Conservation (phyloP, 2,329 filamentous ascomycete species). For the Penicillium brevicompactum region DNA sequence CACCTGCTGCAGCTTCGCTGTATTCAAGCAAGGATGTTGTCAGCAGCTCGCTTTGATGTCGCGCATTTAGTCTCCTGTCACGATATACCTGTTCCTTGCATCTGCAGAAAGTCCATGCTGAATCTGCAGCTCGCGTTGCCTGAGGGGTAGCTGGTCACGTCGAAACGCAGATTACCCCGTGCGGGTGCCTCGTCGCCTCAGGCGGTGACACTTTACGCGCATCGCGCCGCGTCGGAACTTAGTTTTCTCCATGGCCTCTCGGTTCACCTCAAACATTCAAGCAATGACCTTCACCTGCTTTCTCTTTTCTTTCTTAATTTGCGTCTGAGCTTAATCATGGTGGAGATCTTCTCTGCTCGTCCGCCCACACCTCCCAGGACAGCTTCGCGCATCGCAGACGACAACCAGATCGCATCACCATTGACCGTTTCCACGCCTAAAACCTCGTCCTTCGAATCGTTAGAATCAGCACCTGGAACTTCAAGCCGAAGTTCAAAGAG, state of each 20-base stretch:
- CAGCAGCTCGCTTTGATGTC: neutral
- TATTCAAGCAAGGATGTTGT: conserved; percentile 2
- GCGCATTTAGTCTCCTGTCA: neutral
- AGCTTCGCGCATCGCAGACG: conserved; percentile 32
- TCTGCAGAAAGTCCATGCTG: conserved; percentile 28
- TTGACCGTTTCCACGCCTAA: conserved; percentile 40
- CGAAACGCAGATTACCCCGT: neutral
- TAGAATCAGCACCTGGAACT: conserved; percentile 35
- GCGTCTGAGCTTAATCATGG: conserved; percentile 38
- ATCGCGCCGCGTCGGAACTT: conserved; percentile 22
- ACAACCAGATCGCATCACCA: conserved; percentile 42
- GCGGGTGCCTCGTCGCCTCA: conserved; percentile 24
- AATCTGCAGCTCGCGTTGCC: neutral
- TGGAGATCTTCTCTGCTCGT: conserved; percentile 51
- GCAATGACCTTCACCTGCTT: conserved; percentile 32
- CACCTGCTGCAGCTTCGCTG: conserved; percentile 71
- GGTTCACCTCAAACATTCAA: conserved; percentile 11
- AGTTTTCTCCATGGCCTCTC: conserved; percentile 19
- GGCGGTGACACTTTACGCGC: conserved; percentile 40
- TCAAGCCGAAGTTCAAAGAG: conserved; percentile 53
- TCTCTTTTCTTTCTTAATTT: conserved; percentile 8
- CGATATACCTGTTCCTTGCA: conserved; percentile 32
- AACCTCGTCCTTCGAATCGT: conserved; percentile 47
- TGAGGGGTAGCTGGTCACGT: neutral
- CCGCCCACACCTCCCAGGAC: conserved; percentile 59